A percentile compares a stretch with the other conserved stretches of the same genome.
phyloP scores from a whole-genome alignment of 2,329 filamentous ascomycete genomes.

The Teratosphaeria destructans region DNA sequence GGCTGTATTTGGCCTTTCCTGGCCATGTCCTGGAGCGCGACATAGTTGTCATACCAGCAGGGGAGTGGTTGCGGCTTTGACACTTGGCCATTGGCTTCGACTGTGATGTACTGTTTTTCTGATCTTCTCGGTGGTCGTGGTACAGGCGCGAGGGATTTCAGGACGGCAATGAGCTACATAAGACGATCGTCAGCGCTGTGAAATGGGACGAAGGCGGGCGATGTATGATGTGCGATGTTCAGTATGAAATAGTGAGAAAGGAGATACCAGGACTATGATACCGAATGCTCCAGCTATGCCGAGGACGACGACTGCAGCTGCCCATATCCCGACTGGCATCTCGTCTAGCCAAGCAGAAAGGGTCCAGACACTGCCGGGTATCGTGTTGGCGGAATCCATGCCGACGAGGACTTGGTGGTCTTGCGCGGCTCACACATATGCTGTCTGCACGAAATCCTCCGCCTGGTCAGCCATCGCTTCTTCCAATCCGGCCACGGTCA shows the following conservation, averaged over 20 bases:
- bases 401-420: neutral
- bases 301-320: slow-evolving; percentile 9
- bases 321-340: slow-evolving; percentile 16
- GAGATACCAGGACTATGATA: slow-evolving; percentile 19
- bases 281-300: slow-evolving; percentile 12
- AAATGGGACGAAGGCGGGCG: neutral
- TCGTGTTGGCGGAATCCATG: slow-evolving; percentile 23
- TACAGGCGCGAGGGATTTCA: slow-evolving; percentile 68
- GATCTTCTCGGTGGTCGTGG: slow-evolving; percentile 64
- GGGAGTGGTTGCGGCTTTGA: slow-evolving; percentile 52
- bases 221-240: neutral
- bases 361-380: slow-evolving; percentile 21
- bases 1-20: slow-evolving; percentile 21
- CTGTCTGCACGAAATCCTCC: neutral
- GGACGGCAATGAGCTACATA: slow-evolving; percentile 29
- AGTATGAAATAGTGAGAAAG: slow-evolving; percentile 9
- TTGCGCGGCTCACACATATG: neutral
- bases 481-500: neutral
- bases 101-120: slow-evolving; percentile 78
- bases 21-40: slow-evolving; percentile 43
- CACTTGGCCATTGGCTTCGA: slow-evolving; percentile 52
- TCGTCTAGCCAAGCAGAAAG: slow-evolving; percentile 14
- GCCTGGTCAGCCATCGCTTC: neutral
- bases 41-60: slow-evolving; percentile 78
- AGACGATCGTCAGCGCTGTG: neutral